Evolutionary conservation across 2,329 filamentous ascomycete genomes (phyloP).

Genomic region (Claviceps spartinae): DNA sequence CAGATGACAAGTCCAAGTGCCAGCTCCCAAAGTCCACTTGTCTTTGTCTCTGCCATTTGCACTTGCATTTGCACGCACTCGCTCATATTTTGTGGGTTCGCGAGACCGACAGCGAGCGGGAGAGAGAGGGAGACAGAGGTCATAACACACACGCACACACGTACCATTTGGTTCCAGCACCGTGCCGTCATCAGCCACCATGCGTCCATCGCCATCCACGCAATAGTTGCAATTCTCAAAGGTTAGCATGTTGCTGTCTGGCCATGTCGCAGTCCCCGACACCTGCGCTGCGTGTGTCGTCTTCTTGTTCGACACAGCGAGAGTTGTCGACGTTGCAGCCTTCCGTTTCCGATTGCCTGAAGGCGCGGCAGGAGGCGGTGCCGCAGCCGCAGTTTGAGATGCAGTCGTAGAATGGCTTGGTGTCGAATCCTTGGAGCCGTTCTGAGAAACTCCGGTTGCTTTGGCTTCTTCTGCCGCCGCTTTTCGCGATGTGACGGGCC

Average conservation of each 20-base stretch:
- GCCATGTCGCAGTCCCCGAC: conserved; percentile 26
- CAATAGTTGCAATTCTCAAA: conserved; percentile 61
- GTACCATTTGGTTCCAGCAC: conserved; percentile 74
- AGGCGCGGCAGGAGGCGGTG: conserved; percentile 34
- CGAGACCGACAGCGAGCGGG: not conserved
- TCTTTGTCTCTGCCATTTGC: not conserved
- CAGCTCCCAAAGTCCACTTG: not conserved
- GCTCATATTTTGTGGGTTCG: not conserved
- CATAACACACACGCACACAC: conserved; percentile 13
- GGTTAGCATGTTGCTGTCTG: conserved; percentile 75
- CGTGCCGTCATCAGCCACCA: conserved; percentile 86
- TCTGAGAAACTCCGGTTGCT: conserved; percentile 17
- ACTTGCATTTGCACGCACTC: conserved; percentile 1
- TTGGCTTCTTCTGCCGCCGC: conserved; percentile 27
- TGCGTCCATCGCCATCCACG: conserved; percentile 54
- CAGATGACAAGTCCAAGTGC: not conserved
- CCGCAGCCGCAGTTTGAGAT: conserved; percentile 27
- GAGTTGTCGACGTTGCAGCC: conserved; percentile 34
- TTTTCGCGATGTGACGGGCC: conserved; percentile 28
- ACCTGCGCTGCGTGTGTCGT: conserved; percentile 15
- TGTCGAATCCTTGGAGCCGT: conserved; percentile 22
- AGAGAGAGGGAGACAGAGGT: not conserved
- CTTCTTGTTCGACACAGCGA: conserved; percentile 9
- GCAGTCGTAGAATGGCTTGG: conserved; percentile 8
- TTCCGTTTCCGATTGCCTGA: conserved; percentile 72